Base-by-base conservation (phyloP, 2,329 filamentous ascomycete species). In the Metarhizium sp. region DNA sequence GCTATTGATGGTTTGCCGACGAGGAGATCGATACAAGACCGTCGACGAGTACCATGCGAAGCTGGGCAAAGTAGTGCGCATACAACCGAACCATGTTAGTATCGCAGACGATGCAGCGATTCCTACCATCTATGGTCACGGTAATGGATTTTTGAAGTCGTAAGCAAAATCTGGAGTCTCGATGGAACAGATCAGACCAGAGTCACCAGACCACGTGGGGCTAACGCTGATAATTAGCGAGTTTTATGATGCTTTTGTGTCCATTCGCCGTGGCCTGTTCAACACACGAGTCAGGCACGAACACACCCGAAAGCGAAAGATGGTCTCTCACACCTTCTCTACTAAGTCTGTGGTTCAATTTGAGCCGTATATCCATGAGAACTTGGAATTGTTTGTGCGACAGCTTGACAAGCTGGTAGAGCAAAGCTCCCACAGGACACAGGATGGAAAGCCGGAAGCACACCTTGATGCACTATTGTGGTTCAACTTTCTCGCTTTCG, bases 171-270 rank as follows among this genome's bases (percentile, higher is more conserved):
- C 18, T 45, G 6, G 14, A 16, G 10, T 20, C 10, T 18, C 42
- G 13, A 11, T 7, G 25, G 25, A 29, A 32, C 45, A 20, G 20
- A 11, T 7, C 45, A 48, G 6, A 34, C 32, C 7, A 11, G 10
- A 46, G 16, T 8, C 43, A 13, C 2, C n/a, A 8, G 18, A 48
- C 25, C 45, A 30, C 25, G 3, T 6, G 20, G 25, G 6, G 13
- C 45, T 38, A 18, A 56, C 36, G 10, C 3, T 10, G 10, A 4
- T 16, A 6, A 18, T 48, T 47, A 90, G 87, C 46, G 85, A 92
- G 2, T 96, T 92, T 73, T 96, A 96, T 64, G 90, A 95, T 64
- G 88, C 89, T 51, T 96, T 96, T 63, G 90, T 96, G 54, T 92
- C 88, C 13, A 95, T 95, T 65, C 82, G 81, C 52, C 82, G 89